Conservation (phyloP, 2,329 filamentous ascomycete species). For the Fusarium buharicum region DNA sequence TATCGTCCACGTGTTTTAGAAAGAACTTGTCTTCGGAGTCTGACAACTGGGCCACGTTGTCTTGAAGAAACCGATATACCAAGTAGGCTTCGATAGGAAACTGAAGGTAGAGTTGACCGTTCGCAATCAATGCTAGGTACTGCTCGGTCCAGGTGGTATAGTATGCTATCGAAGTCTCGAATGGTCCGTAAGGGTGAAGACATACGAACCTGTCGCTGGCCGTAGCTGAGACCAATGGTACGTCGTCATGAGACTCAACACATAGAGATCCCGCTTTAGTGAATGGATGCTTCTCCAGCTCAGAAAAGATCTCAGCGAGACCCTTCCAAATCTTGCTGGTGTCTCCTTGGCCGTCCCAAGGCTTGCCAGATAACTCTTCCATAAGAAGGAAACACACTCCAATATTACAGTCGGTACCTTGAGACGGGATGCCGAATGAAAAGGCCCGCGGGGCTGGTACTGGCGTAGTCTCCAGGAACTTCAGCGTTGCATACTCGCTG, state of each 20-base stretch:
- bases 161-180: neutral
- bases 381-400: constrained; percentile 47
- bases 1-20: constrained; percentile 17
- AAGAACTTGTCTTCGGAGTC: constrained; percentile 1
- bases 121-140: constrained; percentile 2
- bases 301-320: constrained; percentile 31
- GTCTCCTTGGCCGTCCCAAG: constrained; percentile 27
- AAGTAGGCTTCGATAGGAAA: constrained; percentile 5
- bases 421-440: constrained; percentile 22
- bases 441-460: constrained; percentile 47
- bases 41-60: neutral
- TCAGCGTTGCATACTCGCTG: constrained; percentile 49
- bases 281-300: constrained; percentile 36
- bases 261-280: constrained; percentile 16
- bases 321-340: constrained; percentile 24
- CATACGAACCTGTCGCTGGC: constrained; percentile 39
- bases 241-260: neutral
- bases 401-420: constrained; percentile 38
- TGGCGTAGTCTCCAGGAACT: constrained; percentile 47
- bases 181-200: neutral
- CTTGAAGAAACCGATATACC: constrained; percentile 8
- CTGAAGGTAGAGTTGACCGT: constrained; percentile 11
- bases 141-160: constrained; percentile 2
- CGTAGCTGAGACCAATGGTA: constrained; percentile 42
- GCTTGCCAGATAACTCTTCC: constrained; percentile 44